Conservation (phyloP, 768 basidiomycete genomes). For the Psilocybe azurescens region DNA sequence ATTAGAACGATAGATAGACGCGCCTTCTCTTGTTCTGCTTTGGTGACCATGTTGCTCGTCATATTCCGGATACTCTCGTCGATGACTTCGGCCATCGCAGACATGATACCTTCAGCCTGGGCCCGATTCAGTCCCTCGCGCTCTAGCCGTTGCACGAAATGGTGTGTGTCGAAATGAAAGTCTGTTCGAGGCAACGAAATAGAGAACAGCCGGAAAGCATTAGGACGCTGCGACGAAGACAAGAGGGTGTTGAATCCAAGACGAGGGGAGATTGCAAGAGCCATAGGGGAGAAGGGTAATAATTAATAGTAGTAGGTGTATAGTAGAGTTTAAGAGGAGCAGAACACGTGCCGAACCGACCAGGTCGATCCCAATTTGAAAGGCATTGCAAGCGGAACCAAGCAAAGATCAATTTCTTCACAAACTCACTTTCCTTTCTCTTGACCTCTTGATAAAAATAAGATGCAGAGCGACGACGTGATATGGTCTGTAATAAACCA, state of each 20-base stretch:
- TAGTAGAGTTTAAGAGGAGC: neutral
- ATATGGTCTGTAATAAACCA: conserved; percentile 97
- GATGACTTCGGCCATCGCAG: conserved; percentile 95
- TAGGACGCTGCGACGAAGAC: conserved; percentile 7
- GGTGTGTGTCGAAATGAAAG: conserved; percentile 96
- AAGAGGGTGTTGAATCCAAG: neutral
- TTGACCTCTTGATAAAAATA: conserved; percentile 13
- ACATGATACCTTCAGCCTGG: conserved; percentile 97
- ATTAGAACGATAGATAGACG: conserved; percentile 14
- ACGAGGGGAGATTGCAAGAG: conserved; percentile 10
- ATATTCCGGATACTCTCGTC: conserved; percentile 97
- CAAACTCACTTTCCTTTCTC: neutral
- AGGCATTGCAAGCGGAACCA: conserved; percentile 21
- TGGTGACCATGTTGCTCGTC: conserved; percentile 95
- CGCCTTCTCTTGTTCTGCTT: conserved; percentile 96
- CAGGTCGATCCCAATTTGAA: neutral
- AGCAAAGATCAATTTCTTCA: conserved; percentile 21
- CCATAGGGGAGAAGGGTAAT: conserved; percentile 12
- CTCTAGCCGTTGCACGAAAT: conserved; percentile 91
- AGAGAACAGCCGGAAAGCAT: conserved; percentile 34
- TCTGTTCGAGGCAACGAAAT: conserved; percentile 35
- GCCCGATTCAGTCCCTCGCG: conserved; percentile 86
- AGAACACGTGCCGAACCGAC: neutral
- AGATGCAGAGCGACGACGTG: conserved; percentile 95
- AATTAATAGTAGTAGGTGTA: neutral